phyloP scores from a whole-genome alignment of 371 early-diverging fungal genomes.

The Coemansia sp. region DNA sequence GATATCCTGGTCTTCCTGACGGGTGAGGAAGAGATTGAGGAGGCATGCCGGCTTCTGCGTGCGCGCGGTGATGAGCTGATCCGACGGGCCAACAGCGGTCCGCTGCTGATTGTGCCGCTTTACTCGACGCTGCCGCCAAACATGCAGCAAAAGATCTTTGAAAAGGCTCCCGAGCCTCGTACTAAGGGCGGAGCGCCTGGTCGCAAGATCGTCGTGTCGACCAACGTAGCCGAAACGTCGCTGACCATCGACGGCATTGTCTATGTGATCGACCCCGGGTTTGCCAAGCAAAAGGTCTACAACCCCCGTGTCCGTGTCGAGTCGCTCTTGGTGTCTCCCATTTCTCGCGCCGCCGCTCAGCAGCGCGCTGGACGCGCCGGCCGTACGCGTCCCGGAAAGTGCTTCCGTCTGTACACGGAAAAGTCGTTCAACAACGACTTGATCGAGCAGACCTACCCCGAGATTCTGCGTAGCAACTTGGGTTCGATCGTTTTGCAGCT shows the following conservation, averaged over 20 bases:
- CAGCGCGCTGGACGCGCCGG: slow-evolving; percentile 93
- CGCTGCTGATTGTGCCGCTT: slow-evolving; percentile 76
- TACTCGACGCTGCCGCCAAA: slow-evolving; percentile 93
- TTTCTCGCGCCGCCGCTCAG: slow-evolving; percentile 77
- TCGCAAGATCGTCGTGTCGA: slow-evolving; percentile 92
- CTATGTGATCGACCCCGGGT: slow-evolving; percentile 98
- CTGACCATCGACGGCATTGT: slow-evolving; percentile 98
- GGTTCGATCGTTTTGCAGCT: slow-evolving; percentile 83
- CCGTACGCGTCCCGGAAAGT: slow-evolving; percentile 89
- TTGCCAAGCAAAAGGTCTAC: slow-evolving; percentile 96
- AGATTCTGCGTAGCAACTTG: slow-evolving; percentile 84
- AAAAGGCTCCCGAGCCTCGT: slow-evolving; percentile 79
- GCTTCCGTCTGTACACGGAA: slow-evolving; percentile 92
- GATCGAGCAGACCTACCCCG: slow-evolving; percentile 88
- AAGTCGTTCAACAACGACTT: slow-evolving; percentile 76
- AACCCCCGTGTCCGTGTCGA: slow-evolving; percentile 92
- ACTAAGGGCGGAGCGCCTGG: slow-evolving; percentile 77
- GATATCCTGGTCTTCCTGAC: slow-evolving; percentile 92
- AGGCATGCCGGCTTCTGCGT: slow-evolving; percentile 72
- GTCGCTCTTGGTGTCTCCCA: slow-evolving; percentile 70
- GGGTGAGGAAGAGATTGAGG: slow-evolving; percentile 94
- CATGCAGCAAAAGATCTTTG: slow-evolving; percentile 90
- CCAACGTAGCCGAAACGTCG: slow-evolving; percentile 99
- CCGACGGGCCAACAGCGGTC: slow-evolving; percentile 62
- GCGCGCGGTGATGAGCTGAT: slow-evolving; percentile 66